Evolutionary conservation across 352 stramenopile genomes (phyloP).

Genomic region (Phytophthora pinifolia): DNA sequence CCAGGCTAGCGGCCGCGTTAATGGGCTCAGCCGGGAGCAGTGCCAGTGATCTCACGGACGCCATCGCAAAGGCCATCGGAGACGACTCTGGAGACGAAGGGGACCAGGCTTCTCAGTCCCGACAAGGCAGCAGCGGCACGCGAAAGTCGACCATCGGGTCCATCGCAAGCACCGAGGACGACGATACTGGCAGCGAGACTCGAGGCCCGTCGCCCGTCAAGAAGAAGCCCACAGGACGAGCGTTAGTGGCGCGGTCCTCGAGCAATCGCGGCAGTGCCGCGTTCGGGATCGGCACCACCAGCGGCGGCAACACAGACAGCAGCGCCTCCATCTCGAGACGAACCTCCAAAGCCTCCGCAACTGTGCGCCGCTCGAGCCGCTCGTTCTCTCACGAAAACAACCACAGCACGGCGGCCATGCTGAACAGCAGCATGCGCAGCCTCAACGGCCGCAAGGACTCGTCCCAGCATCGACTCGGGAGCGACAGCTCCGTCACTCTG

Average conservation of each 20-base stretch:
- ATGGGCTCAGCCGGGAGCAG: slow-evolving; percentile 24
- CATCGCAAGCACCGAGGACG: slow-evolving; percentile 19
- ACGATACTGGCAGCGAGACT: slow-evolving; percentile 39
- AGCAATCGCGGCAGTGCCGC: slow-evolving; percentile 40
- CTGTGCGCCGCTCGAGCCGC: slow-evolving; percentile 20
- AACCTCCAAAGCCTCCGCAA: slow-evolving; percentile 40
- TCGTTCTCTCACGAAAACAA: slow-evolving; percentile 29
- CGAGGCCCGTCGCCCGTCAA: slow-evolving; percentile 53
- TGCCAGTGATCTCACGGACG: slow-evolving; percentile 33
- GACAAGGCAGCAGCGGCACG: slow-evolving; percentile 3
- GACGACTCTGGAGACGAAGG: slow-evolving; percentile 15
- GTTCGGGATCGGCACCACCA: slow-evolving; percentile 16
- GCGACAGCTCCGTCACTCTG: slow-evolving; percentile 44
- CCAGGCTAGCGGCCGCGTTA: slow-evolving; percentile 28
- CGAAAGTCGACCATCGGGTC: slow-evolving; percentile 19
- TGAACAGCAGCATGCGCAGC: slow-evolving; percentile 29
- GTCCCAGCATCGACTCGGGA: slow-evolving; percentile 24
- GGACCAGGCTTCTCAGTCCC: slow-evolving; percentile 1
- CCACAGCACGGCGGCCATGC: slow-evolving; percentile 18
- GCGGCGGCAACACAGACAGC: slow-evolving; percentile 31
- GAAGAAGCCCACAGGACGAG: slow-evolving; percentile 43
- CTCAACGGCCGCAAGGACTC: slow-evolving; percentile 21
- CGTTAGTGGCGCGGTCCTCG: slow-evolving; percentile 28
- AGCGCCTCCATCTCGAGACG: slow-evolving; percentile 25
- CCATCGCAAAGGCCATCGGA: slow-evolving; percentile 43